These are phyloP conservation scores for Rhytidiadelphus loreus DNA, from an alignment of 225 moss, liverwort and hornwort genomes.

Conservation along the genomic window DNA sequence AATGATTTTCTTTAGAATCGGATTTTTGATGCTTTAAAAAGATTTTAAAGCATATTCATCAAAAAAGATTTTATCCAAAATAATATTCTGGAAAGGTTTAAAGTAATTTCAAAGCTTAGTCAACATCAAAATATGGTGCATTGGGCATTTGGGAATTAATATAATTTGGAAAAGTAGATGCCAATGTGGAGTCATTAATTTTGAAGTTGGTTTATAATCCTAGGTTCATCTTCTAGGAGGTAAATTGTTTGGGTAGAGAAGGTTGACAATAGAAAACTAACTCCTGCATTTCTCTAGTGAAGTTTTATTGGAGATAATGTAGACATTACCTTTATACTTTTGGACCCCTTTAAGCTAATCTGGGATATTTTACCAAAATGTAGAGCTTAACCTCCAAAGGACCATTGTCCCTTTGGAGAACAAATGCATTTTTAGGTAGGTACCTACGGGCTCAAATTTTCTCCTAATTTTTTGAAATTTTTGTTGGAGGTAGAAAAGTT, in stretches of 20 bases:
- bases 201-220: neutral
- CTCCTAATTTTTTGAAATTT: too few relatives aligned
- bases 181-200: neutral
- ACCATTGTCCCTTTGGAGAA: too few relatives aligned
- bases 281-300: accelerated
- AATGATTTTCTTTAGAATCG: accelerated
- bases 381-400: too few relatives aligned
- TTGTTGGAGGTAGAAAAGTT: too few relatives aligned
- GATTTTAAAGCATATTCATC: neutral
- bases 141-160: neutral
- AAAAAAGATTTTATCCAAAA: neutral
- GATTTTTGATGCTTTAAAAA: neutral
- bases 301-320: neutral
- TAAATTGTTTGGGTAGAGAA: too few relatives aligned
- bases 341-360: neutral
- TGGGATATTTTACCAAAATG: neutral
- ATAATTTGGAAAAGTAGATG: neutral
- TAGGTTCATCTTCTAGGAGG: accelerated
- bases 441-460: too few relatives aligned
- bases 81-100: neutral
- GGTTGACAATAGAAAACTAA: accelerated
- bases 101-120: neutral
- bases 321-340: neutral
- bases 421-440: too few relatives aligned
- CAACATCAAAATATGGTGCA: neutral